Conservation (phyloP, 345 rosid species). For the Excoecaria cochinchinensis region DNA sequence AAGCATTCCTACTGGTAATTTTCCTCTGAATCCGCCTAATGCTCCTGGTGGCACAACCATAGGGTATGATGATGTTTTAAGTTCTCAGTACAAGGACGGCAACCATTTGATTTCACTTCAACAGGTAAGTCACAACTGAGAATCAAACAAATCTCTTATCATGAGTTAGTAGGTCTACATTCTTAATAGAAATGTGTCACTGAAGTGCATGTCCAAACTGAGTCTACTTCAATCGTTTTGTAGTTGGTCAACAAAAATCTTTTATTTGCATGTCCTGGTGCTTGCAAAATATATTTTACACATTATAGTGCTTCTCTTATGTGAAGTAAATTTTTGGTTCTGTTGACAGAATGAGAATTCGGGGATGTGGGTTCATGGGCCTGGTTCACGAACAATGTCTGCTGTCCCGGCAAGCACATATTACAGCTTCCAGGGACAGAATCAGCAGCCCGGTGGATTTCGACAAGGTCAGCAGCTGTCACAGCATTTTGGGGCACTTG, state of each 20-base stretch:
- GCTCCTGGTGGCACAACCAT: constrained; percentile 61
- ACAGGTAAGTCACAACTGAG: constrained; percentile 45
- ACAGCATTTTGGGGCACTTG: constrained; percentile 77
- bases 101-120: constrained; percentile 72
- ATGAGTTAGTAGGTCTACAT: constrained; percentile 2
- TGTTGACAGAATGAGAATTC: constrained; percentile 72
- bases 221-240: neutral
- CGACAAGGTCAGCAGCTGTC: constrained; percentile 88
- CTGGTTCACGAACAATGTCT: constrained; percentile 72
- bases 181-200: neutral
- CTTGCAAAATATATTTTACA: too few species aligned
- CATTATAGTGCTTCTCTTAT: neutral
- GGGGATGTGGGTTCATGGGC: constrained; percentile 83
- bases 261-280: neutral
- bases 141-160: neutral
- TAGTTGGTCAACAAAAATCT: neutral
- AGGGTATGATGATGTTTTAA: constrained; percentile 69
- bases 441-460: constrained; percentile 70
- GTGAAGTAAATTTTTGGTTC: neutral
- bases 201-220: too few species aligned
- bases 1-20: constrained; percentile 68
- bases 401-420: constrained; percentile 72
- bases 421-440: constrained; percentile 88
- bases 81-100: constrained; percentile 85
- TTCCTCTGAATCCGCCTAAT: constrained; percentile 62